Evolutionary conservation across 2,329 filamentous ascomycete genomes (phyloP), one percentile per base, ranked within the genome.

Genomic region (Xylariaceae sp.): DNA sequence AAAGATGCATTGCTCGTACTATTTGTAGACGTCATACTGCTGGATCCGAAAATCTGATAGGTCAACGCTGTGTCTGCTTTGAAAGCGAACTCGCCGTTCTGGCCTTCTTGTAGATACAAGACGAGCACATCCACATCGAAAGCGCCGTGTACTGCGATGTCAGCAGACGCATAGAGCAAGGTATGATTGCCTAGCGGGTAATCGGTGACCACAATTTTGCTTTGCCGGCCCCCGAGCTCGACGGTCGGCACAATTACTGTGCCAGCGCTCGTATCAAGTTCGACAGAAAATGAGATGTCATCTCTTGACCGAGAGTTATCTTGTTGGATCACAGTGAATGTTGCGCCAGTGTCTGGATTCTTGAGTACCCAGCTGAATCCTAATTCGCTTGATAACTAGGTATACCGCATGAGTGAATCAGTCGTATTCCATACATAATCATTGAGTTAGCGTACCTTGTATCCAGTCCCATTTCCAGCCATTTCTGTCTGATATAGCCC

Each of bases 81-180:
- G 42, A 44, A 44, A 10, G 42, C 42, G 19, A 44, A 44, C 18
- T 44, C 42, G 7, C 42, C 42, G 14, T 9, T 35, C 32, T 44
- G 42, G 10, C 42, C 42, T 15, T n/a, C 42, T 11, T 44, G 15
- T 11, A 27, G 22, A 36, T 44, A 44, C 5, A 44, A n/a, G 12
- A 44, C 42, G 7, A 44, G 17, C 30, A 44, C 42, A 12, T 27
- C 15, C 2, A 27, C 31, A 11, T 44, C 42, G 19, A 44, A 44
- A 3, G 35, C 11, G 5, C 42, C 42, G 31, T n/a, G 35, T 15
- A 18, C 14, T 9, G 31, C 27, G 12, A 44, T 36, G 32, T 44
- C 42, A 14, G 42, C 35, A 31, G 27, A 35, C 11, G 27, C 12
- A 31, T 44, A 44, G 12, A 44, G 42, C 30, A 44, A 19, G 12